Evolutionary conservation across 495 filamentous ascomycete genomes (phyloP), one percentile per base, ranked within the genome.

Genomic region (Tuber indicum): DNA sequence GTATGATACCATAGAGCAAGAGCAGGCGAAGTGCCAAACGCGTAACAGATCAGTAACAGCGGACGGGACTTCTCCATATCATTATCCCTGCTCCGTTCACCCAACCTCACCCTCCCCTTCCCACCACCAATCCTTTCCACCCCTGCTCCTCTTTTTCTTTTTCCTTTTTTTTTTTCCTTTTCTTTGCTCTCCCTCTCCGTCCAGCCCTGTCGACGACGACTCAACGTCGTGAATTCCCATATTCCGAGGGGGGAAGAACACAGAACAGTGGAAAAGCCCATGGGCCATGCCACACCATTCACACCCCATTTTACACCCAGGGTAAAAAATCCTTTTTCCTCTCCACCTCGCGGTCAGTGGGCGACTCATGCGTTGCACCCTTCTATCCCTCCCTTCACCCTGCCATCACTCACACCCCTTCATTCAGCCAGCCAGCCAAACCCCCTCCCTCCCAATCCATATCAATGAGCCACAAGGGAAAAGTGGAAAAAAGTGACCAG

Each of bases 51-150:
- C 78, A 81, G 76, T 71, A 75, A 75, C 73, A 75, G 76, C 69
- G 58, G 79, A 75, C 80, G 80, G 76, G 78, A 81, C 79, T 81
- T 81, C 23, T 84, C 84, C 42, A 76, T 81, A 74, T 83, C 83
- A 47, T 74, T 72, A 75, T 82, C 79, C 79, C 75, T 81, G 79
- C 75, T 62, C 75, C 75, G 43, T 66, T 58, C 69, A 39, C 74
- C 47, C 41, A 75, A 70, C 49, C 66, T 75, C 58, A 66, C 58
- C 58, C 32, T n/a, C 52, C 45, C 47, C 58, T 66, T 66, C 58
- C 26, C 39, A 72, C 74, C 76, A 78, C 75, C 70, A 74, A 69
- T 71, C 69, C 71, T 0, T 62, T 71, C 73, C 77, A 80, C 78
- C 78, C 78, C 78, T 80, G 82, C 83, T 83, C 47, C 81, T 84